phyloP scores from a whole-genome alignment of 1,284 basidiomycete genomes.

The Fomitopsis betulina region DNA sequence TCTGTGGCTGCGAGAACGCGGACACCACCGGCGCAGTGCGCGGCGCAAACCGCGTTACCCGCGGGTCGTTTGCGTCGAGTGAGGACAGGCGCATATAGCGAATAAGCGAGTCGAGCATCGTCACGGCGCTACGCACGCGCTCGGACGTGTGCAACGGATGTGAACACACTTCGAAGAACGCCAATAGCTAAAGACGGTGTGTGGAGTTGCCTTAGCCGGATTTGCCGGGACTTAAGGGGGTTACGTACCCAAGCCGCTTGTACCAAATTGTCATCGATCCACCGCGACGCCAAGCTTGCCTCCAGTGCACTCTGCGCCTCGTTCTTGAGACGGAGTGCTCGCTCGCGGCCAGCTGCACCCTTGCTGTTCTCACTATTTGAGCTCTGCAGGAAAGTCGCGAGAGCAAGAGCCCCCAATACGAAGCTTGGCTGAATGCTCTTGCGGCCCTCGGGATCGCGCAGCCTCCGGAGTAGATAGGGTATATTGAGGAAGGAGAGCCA shows the following conservation, averaged over 20 bases:
- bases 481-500: conserved; percentile 73
- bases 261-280: conserved; percentile 66
- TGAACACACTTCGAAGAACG: conserved; percentile 66
- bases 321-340: conserved; percentile 55
- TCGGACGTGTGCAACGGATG: conserved; percentile 54
- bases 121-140: conserved; percentile 52
- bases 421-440: conserved; percentile 63
- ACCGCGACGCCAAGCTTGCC: conserved; percentile 61
- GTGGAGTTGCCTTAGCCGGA: background rate
- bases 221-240: background rate
- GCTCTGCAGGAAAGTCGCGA: conserved; percentile 66
- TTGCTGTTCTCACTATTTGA: conserved; percentile 49
- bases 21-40: conserved; percentile 17
- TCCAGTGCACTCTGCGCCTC: conserved; percentile 69
- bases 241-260: conserved; percentile 69
- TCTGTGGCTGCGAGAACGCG: background rate
- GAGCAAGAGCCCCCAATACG: conserved; percentile 58
- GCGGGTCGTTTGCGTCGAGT: conserved; percentile 38
- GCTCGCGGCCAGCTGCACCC: conserved; percentile 38
- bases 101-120: conserved; percentile 63
- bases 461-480: conserved; percentile 57
- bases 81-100: conserved; percentile 50
- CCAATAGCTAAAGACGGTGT: conserved; percentile 46
- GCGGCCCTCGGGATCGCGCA: conserved; percentile 50
- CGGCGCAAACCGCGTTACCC: conserved; percentile 42